Conservation (phyloP, 108 stramenopile species). For the Nannochloropsis granulata region DNA sequence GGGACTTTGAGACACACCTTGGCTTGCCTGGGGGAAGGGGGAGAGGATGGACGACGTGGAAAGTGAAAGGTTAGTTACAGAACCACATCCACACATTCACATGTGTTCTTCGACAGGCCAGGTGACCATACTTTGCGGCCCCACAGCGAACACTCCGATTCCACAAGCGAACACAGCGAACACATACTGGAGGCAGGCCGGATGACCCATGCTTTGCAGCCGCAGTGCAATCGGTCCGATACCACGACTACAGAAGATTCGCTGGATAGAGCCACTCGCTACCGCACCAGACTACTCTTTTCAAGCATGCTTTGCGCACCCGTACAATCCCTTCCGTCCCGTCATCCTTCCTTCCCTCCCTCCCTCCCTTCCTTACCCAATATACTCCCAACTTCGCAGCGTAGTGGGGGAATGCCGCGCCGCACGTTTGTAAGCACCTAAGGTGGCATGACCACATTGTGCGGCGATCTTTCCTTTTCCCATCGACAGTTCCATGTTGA, state of each 20-base stretch:
- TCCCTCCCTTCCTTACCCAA: not conserved
- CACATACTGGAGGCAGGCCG: no score
- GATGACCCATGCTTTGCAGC: no score
- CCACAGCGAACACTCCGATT: no score
- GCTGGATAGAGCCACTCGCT: no score
- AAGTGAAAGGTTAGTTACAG: no score
- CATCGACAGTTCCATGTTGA: conserved; percentile 41
- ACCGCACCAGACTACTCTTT: no score
- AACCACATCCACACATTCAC: no score
- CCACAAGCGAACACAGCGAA: no score
- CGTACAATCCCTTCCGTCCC: not conserved
- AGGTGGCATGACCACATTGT: conserved; percentile 38
- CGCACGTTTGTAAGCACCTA: conserved; percentile 27
- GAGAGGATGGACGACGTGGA: not conserved
- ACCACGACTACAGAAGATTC: no score
- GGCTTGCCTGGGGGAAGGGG: not conserved
- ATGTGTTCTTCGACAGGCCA: no score
- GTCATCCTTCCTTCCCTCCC: not conserved
- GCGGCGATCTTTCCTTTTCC: conserved; percentile 39
- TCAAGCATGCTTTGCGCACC: not conserved
- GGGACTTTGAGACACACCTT: not conserved
- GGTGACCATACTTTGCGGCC: no score
- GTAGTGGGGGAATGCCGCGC: not conserved
- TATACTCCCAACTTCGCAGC: not conserved
- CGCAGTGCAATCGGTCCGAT: no score